Evolutionary conservation across 805 yeast genomes (phyloP), one percentile per base, ranked within the genome.

Genomic region (Candida incommunis): DNA sequence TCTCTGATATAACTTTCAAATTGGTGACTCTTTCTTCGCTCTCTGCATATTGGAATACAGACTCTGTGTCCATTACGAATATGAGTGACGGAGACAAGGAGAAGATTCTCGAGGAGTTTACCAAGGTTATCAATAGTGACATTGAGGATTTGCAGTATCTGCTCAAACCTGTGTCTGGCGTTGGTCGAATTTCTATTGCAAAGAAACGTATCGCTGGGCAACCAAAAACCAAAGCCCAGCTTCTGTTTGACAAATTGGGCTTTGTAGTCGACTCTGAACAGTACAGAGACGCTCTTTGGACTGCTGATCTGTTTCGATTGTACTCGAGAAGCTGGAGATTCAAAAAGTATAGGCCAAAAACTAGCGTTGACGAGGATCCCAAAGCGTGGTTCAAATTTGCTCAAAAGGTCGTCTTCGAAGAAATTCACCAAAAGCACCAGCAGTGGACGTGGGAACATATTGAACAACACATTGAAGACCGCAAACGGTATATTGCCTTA

Each of bases 401-500:
- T 4, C 90, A 84, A 1, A 63, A 71, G n/a, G 78, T 84, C 20
- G 83, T 92, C 2, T 62, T 76, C 40, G 69, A 76, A 46, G 95
- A 87, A 57, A 79, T 92, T 34, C 95, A 83, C 54, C 92, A 85
- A 48, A 76, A 72, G 54, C 77, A 83, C 57, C 73, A 78, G 53
- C 76, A 74, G 54, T 84, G 95, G 94, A 78, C 86, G 27, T 94
- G 98, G 98, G 92, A 73, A 2, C 74, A 74, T 55, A 76, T 90
- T 52, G 73, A 74, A 42, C 70, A 69, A 42, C 71, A 94, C 55
- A 67, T 94, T 50, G 83, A 83, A 49, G 78, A 82, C 57, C 68
- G 96, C 54, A 74, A 70, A 43, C 62, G 67, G 1, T 92, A 92
- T 60, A 71, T 82, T 16, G 58, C 58, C 13, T 63, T 85, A 0